Conservation (phyloP, 371 early-diverging fungal genomes). For the Lichtheimia ornata region DNA sequence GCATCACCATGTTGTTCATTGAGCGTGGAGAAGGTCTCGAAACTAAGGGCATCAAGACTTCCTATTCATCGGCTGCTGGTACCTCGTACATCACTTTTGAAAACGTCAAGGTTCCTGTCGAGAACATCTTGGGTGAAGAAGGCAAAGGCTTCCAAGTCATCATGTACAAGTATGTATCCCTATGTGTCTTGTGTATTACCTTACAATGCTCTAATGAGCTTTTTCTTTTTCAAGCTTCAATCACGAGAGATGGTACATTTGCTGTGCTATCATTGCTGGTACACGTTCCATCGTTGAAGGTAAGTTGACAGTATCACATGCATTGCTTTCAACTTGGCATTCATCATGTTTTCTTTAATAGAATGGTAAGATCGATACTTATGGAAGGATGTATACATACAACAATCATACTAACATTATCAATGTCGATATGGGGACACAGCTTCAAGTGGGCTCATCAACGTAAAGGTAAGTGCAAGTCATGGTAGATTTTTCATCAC, state of each 20-base stretch:
- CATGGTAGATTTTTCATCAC: slow-evolving; percentile 66
- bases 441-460: slow-evolving; percentile 81
- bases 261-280: slow-evolving; percentile 76
- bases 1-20: slow-evolving; percentile 66
- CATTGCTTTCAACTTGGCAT: background rate
- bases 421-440: no score
- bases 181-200: background rate
- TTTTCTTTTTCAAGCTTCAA: slow-evolving; percentile 62
- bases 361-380: slow-evolving; percentile 5
- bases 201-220: slow-evolving; percentile 49
- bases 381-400: background rate
- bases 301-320: background rate
- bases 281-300: slow-evolving; percentile 84
- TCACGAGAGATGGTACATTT: slow-evolving; percentile 81
- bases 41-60: slow-evolving; percentile 64
- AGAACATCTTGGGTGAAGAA: slow-evolving; percentile 84
- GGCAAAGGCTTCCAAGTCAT: slow-evolving; percentile 86
- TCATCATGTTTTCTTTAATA: background rate
- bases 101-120: slow-evolving; percentile 73
- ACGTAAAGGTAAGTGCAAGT: slow-evolving; percentile 82
- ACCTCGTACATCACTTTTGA: slow-evolving; percentile 52
- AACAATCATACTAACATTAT: no score
- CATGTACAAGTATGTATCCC: slow-evolving; percentile 39
- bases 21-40: slow-evolving; percentile 58
- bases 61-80: slow-evolving; percentile 62